phyloP scores from a whole-genome alignment of 306 rosid genomes.

The Datisca glomerata region DNA sequence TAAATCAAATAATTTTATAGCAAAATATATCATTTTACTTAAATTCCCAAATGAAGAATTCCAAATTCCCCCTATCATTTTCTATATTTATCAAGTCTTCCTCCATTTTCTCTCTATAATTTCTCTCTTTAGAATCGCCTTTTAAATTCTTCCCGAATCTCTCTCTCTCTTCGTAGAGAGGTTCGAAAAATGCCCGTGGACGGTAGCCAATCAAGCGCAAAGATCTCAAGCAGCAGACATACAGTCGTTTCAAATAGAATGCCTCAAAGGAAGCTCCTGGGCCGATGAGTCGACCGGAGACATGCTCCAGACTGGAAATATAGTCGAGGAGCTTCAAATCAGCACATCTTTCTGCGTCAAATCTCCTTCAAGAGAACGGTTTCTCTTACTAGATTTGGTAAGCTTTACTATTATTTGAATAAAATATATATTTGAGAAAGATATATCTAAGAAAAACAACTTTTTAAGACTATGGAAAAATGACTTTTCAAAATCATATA shows the following conservation, averaged over 20 bases:
- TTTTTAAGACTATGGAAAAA: no score
- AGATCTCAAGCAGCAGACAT: conserved; percentile 38
- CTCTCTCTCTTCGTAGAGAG: not conserved
- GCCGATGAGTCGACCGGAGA: conserved; percentile 76
- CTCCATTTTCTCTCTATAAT: no score
- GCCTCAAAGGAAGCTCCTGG: conserved; percentile 62
- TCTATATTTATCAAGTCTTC: no score
- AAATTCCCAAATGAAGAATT: no score
- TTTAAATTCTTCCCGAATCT: not conserved
- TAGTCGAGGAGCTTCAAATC: conserved; percentile 70
- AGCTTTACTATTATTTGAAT: no score
- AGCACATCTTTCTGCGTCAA: conserved; percentile 30
- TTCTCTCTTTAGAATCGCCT: not conserved
- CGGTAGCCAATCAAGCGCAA: conserved; percentile 36
- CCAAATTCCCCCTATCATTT: no score
- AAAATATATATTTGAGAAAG: no score
- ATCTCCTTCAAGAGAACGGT: conserved; percentile 65
- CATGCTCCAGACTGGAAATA: conserved; percentile 77
- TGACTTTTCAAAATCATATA: no score
- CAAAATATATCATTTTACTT: no score
- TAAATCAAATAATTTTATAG: no score
- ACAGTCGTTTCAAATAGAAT: conserved; percentile 58
- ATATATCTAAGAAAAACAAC: no score
- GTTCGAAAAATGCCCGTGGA: conserved; percentile 54
- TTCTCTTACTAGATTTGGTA: no score